Evolutionary conservation across 805 yeast genomes (phyloP), one percentile per base, ranked within the genome.

Genomic region (Pichia californica): DNA sequence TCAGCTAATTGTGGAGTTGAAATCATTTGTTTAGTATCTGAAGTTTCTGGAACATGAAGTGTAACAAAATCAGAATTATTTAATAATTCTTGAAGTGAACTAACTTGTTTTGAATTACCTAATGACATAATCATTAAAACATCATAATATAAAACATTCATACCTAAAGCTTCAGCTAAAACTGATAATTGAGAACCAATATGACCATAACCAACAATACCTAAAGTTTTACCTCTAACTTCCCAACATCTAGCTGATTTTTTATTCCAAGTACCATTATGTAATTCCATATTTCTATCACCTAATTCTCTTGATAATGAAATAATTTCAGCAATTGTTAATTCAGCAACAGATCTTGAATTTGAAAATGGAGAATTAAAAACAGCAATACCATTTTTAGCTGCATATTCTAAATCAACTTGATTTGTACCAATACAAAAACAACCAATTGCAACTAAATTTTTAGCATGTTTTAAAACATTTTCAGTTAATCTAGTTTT

Each of bases 391-490:
- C 99, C 99, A 39, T 77, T 76, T 58, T 82, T 77, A 51, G 98
- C 96, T 45, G 99, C 99, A 57, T 63, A 85, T 54, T 85, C 86
- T 51, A 89, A 74, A 64, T 93, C 94, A 44, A 93, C 99, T 71
- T 93, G 99, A 71, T 93, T 93, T 49, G 98, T 93, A 59, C 99
- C 99, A 55, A 93, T 93, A 76, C 99, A 93, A 84, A 93, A 93
- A 72, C 99, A 93, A 45, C 99, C 99, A 66, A 93, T 73, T 27
- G 79, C 89, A 23, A 85, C 85, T 66, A 93, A 74, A 71, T 91
- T 87, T 64, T 81, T 83, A 45, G 99, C 99, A 56, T 85, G 86
- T 51, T 77, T 72, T 56, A 93, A 73, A 25, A 93, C 80, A 41
- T 79, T 79, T 53, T 77, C 83, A 32, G 88, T 86, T 60, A 93